Evolutionary conservation across 306 rosid species (phyloP).

Genomic region (Malus domestica): DNA sequence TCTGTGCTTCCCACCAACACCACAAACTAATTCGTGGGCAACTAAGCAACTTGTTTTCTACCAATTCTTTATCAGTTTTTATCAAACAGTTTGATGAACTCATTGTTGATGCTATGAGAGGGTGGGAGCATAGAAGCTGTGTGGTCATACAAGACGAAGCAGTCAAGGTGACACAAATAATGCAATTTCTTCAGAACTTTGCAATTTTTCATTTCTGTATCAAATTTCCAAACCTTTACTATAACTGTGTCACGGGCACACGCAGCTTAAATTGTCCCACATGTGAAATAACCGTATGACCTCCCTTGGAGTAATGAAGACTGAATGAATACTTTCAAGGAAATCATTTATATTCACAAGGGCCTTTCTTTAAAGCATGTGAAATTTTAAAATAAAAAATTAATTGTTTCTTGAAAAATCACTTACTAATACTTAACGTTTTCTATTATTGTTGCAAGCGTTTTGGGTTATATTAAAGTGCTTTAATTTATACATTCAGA

Average conservation of each 20-base stretch:
- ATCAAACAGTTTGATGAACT: constrained; percentile 47
- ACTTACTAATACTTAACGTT: too few relatives aligned
- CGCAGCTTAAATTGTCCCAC: too few relatives aligned
- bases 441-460: not conserved
- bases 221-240: not conserved
- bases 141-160: constrained; percentile 28
- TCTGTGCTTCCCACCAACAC: constrained; percentile 50
- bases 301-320: not conserved
- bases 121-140: constrained; percentile 45
- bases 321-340: not conserved
- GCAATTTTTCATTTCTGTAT: not conserved
- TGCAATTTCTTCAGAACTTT: too few relatives aligned
- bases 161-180: not conserved
- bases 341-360: not conserved
- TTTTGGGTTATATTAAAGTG: not conserved
- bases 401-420: not conserved
- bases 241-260: not conserved
- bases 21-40: constrained; percentile 60
- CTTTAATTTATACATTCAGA: not conserved
- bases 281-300: too few relatives aligned
- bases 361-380: not conserved
- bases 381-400: too few relatives aligned
- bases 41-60: constrained; percentile 44
- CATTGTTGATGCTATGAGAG: constrained; percentile 27
- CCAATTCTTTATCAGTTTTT: constrained; percentile 30